A percentile compares a stretch with the other conserved stretches of the same genome.
phyloP scores from a whole-genome alignment of 805 yeast species.

The Schwanniomyces sp. region DNA sequence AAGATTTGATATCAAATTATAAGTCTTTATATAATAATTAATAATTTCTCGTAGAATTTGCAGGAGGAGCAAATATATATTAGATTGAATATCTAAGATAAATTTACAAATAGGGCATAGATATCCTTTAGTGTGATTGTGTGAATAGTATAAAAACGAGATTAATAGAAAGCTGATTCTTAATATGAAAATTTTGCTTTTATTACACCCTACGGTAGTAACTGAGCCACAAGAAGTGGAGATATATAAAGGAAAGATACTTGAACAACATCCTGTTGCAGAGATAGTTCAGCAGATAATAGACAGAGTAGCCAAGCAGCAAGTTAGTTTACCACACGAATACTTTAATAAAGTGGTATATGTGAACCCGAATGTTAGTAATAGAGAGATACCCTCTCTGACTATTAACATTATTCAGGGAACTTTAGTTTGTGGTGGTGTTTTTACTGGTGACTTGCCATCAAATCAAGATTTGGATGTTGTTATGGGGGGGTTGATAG shows the following conservation, averaged over 20 bases:
- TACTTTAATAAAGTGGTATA: conserved; percentile 49
- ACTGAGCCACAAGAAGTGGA: conserved; percentile 52
- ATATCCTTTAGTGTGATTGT: not conserved
- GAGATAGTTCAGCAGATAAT: conserved; percentile 51
- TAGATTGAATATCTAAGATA: not conserved
- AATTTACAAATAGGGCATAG: not conserved
- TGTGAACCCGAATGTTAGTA: conserved; percentile 53
- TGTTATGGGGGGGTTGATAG: conserved; percentile 63
- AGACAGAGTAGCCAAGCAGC: conserved; percentile 54
- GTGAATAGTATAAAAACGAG: not conserved
- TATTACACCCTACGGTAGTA: conserved; percentile 69
- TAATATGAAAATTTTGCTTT: conserved; percentile 34
- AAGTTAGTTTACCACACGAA: conserved; percentile 35
- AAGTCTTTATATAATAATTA: not conserved
- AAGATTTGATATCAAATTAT: not conserved
- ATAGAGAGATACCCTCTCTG: conserved; percentile 46
- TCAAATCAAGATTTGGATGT: conserved; percentile 56
- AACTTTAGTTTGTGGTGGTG: conserved; percentile 45
- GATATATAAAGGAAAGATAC: conserved; percentile 32
- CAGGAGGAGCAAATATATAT: not conserved
- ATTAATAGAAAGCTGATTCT: not conserved
- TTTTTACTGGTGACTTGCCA: conserved; percentile 54
- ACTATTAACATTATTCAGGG: conserved; percentile 40
- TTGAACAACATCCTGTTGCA: conserved; percentile 18
- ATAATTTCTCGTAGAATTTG: not conserved